Evolutionary conservation across 148 eudicot genomes (phyloP), one percentile per base, ranked within the genome.

Genomic region (Chenopodium quinoa): DNA sequence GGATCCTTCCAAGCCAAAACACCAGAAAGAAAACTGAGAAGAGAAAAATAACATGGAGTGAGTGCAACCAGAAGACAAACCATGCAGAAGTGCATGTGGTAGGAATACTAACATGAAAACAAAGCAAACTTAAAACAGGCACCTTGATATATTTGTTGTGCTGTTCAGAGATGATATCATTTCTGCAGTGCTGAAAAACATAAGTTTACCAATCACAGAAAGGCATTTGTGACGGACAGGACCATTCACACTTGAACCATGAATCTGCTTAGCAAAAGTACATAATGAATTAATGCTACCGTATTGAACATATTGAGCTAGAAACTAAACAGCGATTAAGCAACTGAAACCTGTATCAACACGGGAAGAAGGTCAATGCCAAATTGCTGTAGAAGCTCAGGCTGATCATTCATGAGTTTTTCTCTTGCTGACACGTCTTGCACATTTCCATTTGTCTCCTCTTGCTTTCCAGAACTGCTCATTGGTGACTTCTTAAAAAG

Each of bases 1-100:
- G 99, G 95, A 89, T 97, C 99, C 88, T 97, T 97, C 97, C 95
- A 97, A 17, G 98, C 97, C 77, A 97, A 89, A 80, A 97, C 95
- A 71, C 99, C 99, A 85, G 98, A 93, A 82, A 97, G 94, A 82
- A 97, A 97, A 88, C 99, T 97, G 84, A 44, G 34, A 75, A 27
- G 4, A 40, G 34, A 46, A 31, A 4, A 37, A 56, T 31, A 0
- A 4, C 31, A 1, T 31, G 73, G 44, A 63, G 71, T 66, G 80
- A 74, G 77, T 20, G 64, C 10, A 47, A 66, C 40, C 7, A 37
- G 71, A 72, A 66, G 29, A 78, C 29, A 3, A 76, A 46, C 27
- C 56, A 67, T 46, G 27, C 20, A 31, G 66, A 22, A 9, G 14
- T 40, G 44, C 44, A 40, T 7, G 44, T 40, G 44, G 44, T 40